Evolutionary conservation across 225 moss, liverwort and hornwort species (phyloP).

Genomic region (Sphagnum contortum): DNA sequence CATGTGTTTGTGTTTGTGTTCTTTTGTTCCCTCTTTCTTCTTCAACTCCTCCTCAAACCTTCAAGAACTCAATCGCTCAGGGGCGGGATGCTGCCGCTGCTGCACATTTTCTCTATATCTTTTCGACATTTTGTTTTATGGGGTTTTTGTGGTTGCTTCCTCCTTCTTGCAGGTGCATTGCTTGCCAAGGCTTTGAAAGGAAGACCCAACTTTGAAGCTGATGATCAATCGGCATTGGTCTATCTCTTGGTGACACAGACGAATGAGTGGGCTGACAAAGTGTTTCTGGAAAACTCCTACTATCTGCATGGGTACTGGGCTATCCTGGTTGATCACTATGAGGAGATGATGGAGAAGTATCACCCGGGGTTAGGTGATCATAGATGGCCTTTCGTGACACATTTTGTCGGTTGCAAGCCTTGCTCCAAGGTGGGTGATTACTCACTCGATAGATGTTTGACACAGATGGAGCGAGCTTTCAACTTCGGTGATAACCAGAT

Average conservation of each 20-base stretch:
- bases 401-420: conserved; percentile 56
- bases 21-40: background rate
- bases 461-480: conserved; percentile 32
- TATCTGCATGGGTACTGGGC: conserved; percentile 48
- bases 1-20: background rate
- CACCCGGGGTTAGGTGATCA: conserved; percentile 22
- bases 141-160: background rate
- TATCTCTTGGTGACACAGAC: conserved; percentile 19
- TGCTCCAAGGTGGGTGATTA: conserved; percentile 28
- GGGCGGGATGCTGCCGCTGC: background rate
- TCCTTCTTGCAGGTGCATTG: conserved; percentile 15
- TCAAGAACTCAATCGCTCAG: background rate
- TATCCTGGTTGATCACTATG: conserved; percentile 41
- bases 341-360: conserved; percentile 35
- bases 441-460: conserved; percentile 34
- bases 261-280: conserved; percentile 38
- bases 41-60: no score
- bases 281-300: conserved; percentile 32
- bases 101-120: background rate
- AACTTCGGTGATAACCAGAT: no score
- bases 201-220: conserved; percentile 37
- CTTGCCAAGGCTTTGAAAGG: conserved; percentile 23
- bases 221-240: conserved; percentile 48
- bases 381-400: conserved; percentile 47
- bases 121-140: background rate